Base-by-base conservation (phyloP, 306 rosid species). In the Dryas alaskensis region DNA sequence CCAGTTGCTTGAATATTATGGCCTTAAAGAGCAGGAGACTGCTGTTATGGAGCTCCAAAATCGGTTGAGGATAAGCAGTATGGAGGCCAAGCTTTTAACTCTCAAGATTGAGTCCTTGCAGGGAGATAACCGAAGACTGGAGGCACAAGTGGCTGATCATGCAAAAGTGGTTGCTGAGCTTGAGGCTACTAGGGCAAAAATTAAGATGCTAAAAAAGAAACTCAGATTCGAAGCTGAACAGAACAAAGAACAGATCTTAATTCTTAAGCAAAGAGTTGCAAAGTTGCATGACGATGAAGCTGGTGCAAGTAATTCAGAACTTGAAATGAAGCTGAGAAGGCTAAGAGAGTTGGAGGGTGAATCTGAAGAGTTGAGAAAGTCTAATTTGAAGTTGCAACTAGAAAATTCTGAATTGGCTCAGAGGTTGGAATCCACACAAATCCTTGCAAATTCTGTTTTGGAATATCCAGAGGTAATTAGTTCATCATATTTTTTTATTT, bases 11-110 rank as follows among this genome's bases (percentile, higher is more conserved):
- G 98, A 92, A 82, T 90, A 87, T 55, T 88, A 89, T 51, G 99
- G 99, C 52, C 85, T 92, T 22, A 88, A 79, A 81, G 98, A 95
- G 85, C 93, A 95, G 83, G 96, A 90, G 81, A 72, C 88, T 55
- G 88, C 88, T 8, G 89, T 88, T 16, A 84, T 86, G 88, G 99
- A 95, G 82, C 96, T 95, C 54, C 92, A 82, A 76, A 95, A 88
- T 44, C 76, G 92, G 69, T 82, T 95, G 83, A 88, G 86, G 83
- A 76, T 95, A 73, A 90, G 86, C 61, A 73, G 60, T 44, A 87
- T 90, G 92, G 98, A 95, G 80, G 84, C 87, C 39, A 90, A 92
- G 81, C 92, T 95, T 81, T 92, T 86, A 67, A 82, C 70, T 74
- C 84, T 95, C 73, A 95, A 90, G 82, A 85, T 92, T 9, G 88